Evolutionary conservation across 257 asterid species (phyloP).

Genomic region (Solanum rostratum): DNA sequence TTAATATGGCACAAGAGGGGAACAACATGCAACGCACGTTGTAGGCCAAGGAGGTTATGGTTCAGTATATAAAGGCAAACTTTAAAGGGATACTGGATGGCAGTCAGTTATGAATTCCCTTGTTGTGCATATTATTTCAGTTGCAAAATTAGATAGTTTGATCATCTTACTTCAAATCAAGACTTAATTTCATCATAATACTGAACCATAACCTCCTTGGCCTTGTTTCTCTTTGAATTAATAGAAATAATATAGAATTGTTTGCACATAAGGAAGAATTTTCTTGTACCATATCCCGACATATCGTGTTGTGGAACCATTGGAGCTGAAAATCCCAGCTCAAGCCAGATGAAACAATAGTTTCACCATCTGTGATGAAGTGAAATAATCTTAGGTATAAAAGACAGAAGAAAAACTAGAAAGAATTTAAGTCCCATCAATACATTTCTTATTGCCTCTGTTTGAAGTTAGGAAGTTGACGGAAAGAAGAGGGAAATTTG

Average conservation of each 20-base stretch:
- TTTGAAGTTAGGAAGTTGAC: no score
- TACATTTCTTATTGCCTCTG: background rate
- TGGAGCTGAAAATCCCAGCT: slow-evolving; percentile 2
- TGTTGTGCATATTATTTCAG: no score
- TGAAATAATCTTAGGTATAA: background rate
- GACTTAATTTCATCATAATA: no score
- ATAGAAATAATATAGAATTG: no score
- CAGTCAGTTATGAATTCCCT: no score
- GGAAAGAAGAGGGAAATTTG: background rate
- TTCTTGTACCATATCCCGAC: slow-evolving; percentile 2
- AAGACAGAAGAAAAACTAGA: background rate
- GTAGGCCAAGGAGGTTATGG: slow-evolving; percentile 8
- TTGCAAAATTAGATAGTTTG: no score
- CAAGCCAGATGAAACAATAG: slow-evolving; percentile 16
- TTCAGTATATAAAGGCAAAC: background rate
- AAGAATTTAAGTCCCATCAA: background rate
- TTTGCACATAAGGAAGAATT: background rate
- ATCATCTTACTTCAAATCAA: no score
- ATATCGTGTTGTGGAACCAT: background rate
- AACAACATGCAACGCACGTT: no score
- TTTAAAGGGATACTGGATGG: no score
- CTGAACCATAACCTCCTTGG: no score
- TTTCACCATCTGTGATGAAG: slow-evolving; percentile 17
- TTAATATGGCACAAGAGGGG: no score
- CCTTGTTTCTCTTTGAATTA: no score